Percentiles rank a stretch among this genome's conserved stretches.
Conservation (phyloP, 371 early-diverging fungal species). For the Capillidium heterosporum region DNA sequence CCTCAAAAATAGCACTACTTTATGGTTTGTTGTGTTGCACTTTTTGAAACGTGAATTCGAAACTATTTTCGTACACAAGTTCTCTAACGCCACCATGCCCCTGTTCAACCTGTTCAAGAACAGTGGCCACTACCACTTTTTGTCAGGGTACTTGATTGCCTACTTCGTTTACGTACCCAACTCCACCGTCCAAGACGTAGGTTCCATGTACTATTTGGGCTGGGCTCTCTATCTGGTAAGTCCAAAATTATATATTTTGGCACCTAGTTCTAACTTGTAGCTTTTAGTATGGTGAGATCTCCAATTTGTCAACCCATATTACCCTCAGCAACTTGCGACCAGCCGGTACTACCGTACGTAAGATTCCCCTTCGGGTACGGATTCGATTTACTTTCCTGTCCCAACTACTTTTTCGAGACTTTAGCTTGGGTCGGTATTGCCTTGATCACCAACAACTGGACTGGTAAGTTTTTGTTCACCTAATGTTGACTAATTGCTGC, state of each 20-base stretch:
- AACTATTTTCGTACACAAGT: constrained; percentile 84
- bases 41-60: constrained; percentile 88
- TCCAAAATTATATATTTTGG: too few species aligned
- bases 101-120: constrained; percentile 84
- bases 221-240: not conserved
- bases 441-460: constrained; percentile 53
- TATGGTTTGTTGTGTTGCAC: constrained; percentile 55
- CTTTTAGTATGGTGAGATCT: constrained; percentile 45
- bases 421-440: constrained; percentile 66
- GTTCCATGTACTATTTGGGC: not conserved
- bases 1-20: constrained; percentile 23
- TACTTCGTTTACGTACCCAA: constrained; percentile 69
- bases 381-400: constrained; percentile 78
- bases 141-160: constrained; percentile 74
- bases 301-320: constrained; percentile 69
- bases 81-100: constrained; percentile 91
- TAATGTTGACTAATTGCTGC: not conserved
- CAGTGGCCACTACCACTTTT: constrained; percentile 82
- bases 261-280: not conserved
- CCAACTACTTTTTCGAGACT: constrained; percentile 85
- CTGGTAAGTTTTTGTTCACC: constrained; percentile 21
- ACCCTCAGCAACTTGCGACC: constrained; percentile 85
- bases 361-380: constrained; percentile 89
- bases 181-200: constrained; percentile 15
- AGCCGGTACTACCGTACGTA: constrained; percentile 68